Base-by-base conservation (phyloP, 208 protist species). In the Leishmania gerbilli region DNA sequence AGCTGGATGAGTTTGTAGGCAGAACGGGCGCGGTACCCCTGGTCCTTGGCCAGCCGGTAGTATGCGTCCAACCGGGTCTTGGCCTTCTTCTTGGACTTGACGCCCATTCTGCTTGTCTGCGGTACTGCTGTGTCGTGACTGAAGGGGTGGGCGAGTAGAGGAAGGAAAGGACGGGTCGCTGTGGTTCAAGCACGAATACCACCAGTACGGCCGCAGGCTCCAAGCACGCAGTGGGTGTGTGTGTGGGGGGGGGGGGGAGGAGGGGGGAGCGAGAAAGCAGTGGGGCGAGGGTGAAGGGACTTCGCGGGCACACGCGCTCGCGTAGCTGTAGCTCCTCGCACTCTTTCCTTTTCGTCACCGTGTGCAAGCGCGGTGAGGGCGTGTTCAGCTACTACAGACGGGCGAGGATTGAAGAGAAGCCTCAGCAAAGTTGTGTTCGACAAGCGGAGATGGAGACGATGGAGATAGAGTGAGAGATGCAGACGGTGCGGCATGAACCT, bases 1-100 rank as follows among this genome's bases (percentile, higher is more conserved):
- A 99, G 91, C 93, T 99, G 99, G 58, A 99, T 98, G 19, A 99
- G 90, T 91, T 99, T 99, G 95, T 99, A 99, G 31, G 99, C 98
- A 53, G 99, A 98, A 95, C 99, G 98, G 40, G 98, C 96, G 79
- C 99, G 92, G 85, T 98, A 99, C 51, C 99, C 99, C 82, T 99
- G 98, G 74, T 99, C 98, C 95, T 99, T 99, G 53, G 99, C 99
- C 37, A 99, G 86, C 65, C 99, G 89, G 90, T 99, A 99, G 87
- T 97, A 99, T 80, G 97, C 95, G 87, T 99, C 98, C 55, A 98
- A 86, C 24, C 96, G 82, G 27, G 95, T 97, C 88, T 98, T 97
- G 65, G 92, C 95, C 91, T 97, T 98, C 90, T 97, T 97, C 89
- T 97, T 98, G 49, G 93, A 97, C 74, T 97, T 97, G 68, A 93